Evolutionary conservation across 805 yeast species (phyloP), one percentile per base, ranked within the genome.

Genomic region (Cyberlindnera nakhonratchasimensis): DNA sequence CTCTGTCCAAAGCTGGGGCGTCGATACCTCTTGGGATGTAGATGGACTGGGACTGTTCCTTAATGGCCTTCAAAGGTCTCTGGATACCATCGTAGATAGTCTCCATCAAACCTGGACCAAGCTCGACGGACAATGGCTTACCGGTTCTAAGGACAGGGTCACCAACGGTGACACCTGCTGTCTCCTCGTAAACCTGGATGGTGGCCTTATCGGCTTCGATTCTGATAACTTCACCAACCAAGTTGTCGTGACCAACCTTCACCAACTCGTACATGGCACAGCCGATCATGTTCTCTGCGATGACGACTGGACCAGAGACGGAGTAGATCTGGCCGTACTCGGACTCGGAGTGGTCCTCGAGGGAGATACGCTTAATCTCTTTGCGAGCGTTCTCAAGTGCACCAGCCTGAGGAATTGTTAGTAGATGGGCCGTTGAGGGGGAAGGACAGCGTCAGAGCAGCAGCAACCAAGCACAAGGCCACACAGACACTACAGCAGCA

Each of bases 231-330:
- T 93, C 99, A 65, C 99, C 99, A 36, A 93, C 98, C 64, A 93
- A 78, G 66, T 78, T 87, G 57, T 87, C 96, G 67, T 93, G 98
- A 56, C 99, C 98, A 52, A 93, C 99, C 66, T 83, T 89, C 61
- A 91, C 99, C 68, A 93, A 77, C 66, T 93, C 99, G 77, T 93
- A 91, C 99, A 93, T 93, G 58, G 98, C 97, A 79, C 97, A 88
- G 51, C 99, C 99, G 69, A 90, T 86, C 98, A 93, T 89, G 72
- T 93, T 85, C 69, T 93, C 98, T 37, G 99, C 99, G 37, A 93
- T 82, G 40, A 93, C 85, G 57, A 93, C 99, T 21, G 99, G 98
- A 60, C 99, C 99, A 17, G 98, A 90, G 37, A 93, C 97, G 24
- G 97, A 88, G 71, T 80, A 90, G 58, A 93, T 86, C 54, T 76